Conservation (phyloP, 495 filamentous ascomycete species). For the Lasiosphaeris hirsuta region DNA sequence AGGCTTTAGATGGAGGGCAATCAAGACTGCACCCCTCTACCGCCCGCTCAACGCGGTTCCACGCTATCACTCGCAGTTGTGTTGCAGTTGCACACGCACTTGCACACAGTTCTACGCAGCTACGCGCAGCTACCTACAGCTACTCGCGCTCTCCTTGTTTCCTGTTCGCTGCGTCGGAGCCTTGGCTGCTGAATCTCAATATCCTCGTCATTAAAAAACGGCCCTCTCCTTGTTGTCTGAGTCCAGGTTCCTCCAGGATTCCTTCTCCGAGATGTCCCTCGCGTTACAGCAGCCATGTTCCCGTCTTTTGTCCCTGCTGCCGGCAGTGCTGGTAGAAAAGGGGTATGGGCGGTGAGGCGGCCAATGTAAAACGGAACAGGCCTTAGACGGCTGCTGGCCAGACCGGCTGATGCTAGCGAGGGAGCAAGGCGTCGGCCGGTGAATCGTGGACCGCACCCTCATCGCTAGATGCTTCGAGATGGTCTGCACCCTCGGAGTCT, state of each 20-base stretch:
- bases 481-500: too few relatives aligned
- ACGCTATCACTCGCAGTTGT: neutral
- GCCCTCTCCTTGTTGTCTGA: slow-evolving; percentile 1
- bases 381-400: too few relatives aligned
- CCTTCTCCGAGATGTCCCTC: neutral
- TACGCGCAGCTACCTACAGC: too few relatives aligned
- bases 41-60: neutral
- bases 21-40: slow-evolving; percentile 10
- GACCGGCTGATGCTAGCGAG: too few relatives aligned
- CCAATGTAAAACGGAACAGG: too few relatives aligned
- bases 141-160: neutral
- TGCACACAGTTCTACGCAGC: too few relatives aligned
- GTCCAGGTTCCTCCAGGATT: neutral
- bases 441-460: too few relatives aligned
- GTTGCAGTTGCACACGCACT: neutral
- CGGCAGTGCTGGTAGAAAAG: slow-evolving; percentile 2
- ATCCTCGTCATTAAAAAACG: slow-evolving; percentile 12
- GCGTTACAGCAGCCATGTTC: too few relatives aligned
- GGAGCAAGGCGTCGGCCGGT: too few relatives aligned
- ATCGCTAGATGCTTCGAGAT: too few relatives aligned
- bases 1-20: slow-evolving; percentile 15
- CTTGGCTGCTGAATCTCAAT: slow-evolving; percentile 9
- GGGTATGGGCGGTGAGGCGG: too few relatives aligned
- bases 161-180: neutral
- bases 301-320: neutral